phyloP scores from a whole-genome alignment of 768 basidiomycete species.

The Mycena amicta region DNA sequence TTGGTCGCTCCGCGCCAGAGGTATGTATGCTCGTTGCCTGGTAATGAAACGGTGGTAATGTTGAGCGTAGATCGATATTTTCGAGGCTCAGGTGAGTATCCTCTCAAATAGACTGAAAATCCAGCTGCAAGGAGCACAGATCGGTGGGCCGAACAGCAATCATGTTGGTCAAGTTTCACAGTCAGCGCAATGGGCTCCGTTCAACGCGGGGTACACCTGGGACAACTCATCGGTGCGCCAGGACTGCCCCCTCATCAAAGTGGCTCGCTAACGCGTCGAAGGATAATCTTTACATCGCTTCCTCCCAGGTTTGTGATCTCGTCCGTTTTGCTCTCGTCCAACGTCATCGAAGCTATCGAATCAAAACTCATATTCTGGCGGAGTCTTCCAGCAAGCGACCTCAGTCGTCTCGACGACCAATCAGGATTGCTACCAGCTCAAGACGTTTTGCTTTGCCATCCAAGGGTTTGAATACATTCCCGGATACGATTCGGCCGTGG shows the following conservation, averaged over 20 bases:
- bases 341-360: too few relatives aligned
- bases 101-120: too few relatives aligned
- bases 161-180: background rate
- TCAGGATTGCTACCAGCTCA: background rate
- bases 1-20: slow-evolving; percentile 59
- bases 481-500: background rate
- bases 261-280: too few relatives aligned
- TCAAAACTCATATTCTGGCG: background rate
- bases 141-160: background rate
- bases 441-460: background rate
- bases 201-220: background rate
- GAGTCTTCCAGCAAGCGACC: background rate
- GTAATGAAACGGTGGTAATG: too few relatives aligned
- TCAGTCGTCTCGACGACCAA: background rate
- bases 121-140: too few relatives aligned
- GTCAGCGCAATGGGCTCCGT: background rate
- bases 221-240: background rate
- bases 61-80: background rate
- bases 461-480: background rate
- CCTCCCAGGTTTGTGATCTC: too few relatives aligned
- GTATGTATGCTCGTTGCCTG: slow-evolving; percentile 65
- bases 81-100: too few relatives aligned
- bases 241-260: background rate
- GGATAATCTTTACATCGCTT: too few relatives aligned
- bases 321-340: too few relatives aligned